Evolutionary conservation across 768 basidiomycete species (phyloP).

Genomic region (Cyclocybe aegerita): DNA sequence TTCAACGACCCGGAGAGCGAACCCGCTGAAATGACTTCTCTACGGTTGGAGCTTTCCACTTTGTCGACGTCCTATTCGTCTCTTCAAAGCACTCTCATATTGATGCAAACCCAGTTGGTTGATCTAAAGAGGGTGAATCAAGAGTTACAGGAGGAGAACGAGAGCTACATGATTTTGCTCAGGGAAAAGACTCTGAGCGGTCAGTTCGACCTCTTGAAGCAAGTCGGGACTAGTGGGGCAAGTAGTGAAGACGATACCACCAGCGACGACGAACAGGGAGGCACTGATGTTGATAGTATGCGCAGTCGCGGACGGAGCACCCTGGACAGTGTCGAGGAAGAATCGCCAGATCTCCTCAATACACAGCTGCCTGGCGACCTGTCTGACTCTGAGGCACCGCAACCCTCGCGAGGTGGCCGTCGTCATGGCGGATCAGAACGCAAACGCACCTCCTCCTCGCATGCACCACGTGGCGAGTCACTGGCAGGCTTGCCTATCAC

Average conservation of each 20-base stretch:
- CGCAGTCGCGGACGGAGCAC: slow-evolving; percentile 56
- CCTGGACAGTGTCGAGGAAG: slow-evolving; percentile 66
- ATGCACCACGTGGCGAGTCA: slow-evolving; percentile 71
- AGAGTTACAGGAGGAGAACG: slow-evolving; percentile 92
- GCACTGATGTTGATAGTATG: slow-evolving; percentile 53
- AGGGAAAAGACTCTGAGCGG: slow-evolving; percentile 90
- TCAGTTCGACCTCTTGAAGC: slow-evolving; percentile 74
- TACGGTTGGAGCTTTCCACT: slow-evolving; percentile 82
- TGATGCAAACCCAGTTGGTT: slow-evolving; percentile 79
- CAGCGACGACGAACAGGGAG: slow-evolving; percentile 40
- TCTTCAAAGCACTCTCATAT: slow-evolving; percentile 79
- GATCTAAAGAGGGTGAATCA: slow-evolving; percentile 89
- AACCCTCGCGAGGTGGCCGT: slow-evolving; percentile 39
- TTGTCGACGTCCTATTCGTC: slow-evolving; percentile 84
- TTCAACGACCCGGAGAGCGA: slow-evolving; percentile 68
- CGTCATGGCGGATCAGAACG: slow-evolving; percentile 44
- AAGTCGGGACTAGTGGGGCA: slow-evolving; percentile 53
- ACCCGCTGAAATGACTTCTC: slow-evolving; percentile 84
- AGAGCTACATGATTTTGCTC: slow-evolving; percentile 92
- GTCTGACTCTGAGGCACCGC: slow-evolving; percentile 31
- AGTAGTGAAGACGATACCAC: slow-evolving; percentile 34
- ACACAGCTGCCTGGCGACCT: slow-evolving; percentile 33
- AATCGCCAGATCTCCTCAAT: slow-evolving; percentile 44
- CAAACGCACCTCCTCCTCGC: slow-evolving; percentile 53
- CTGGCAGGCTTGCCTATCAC: slow-evolving; percentile 84